A percentile compares a stretch with the other conserved stretches of the same genome.
Conservation (phyloP, 768 basidiomycete genomes). For the Russula dissimulans region DNA sequence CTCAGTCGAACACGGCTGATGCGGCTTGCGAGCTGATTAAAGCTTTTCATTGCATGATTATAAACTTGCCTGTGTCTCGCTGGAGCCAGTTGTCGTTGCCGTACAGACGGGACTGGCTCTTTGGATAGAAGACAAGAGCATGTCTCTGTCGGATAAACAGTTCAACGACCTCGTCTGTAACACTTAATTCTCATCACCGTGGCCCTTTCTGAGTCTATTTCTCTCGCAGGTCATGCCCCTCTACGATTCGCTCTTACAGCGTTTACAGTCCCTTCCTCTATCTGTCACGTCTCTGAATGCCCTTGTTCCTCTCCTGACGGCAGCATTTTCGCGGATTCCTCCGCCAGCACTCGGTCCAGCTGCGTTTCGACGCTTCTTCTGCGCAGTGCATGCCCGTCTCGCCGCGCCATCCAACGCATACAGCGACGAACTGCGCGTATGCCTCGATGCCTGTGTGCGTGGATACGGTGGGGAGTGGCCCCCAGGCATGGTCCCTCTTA, state of each 20-base stretch:
- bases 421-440: constrained; percentile 7
- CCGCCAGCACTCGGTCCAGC: constrained; percentile 7
- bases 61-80: background rate
- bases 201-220: background rate
- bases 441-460: constrained; percentile 9
- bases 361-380: constrained; percentile 4
- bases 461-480: constrained; percentile 5
- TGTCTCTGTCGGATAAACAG: background rate
- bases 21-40: background rate
- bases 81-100: background rate
- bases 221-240: constrained; percentile 4
- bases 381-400: background rate
- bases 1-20: background rate
- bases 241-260: constrained; percentile 2
- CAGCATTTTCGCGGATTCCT: constrained; percentile 10
- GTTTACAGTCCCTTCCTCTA: background rate
- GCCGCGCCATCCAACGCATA: background rate
- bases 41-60: background rate
- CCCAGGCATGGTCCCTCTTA: background rate
- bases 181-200: background rate
- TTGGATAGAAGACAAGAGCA: constrained; percentile 11
- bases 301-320: constrained; percentile 2
- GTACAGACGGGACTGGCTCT: constrained; percentile 5
- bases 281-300: constrained; percentile 1
- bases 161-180: constrained; percentile 9